phyloP scores from a whole-genome alignment of 192 early-diverging fungal genomes.

The Geranomyces michiganensis region DNA sequence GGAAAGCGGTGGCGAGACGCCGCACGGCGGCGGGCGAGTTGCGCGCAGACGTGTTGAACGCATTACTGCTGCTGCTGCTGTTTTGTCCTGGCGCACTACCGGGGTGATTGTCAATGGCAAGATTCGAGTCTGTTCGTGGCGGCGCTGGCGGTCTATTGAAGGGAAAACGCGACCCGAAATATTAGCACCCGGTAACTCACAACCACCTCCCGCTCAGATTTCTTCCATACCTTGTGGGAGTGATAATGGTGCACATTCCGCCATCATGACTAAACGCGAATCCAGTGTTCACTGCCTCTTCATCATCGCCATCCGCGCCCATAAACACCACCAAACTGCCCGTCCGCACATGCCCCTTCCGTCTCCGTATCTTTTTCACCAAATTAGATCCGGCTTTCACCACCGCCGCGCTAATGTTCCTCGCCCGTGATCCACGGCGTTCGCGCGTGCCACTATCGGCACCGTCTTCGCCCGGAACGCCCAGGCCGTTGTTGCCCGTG shows the following conservation, averaged over 20 bases:
- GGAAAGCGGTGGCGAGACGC: conserved; percentile 12
- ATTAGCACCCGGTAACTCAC: background rate
- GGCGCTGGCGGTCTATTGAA: conserved; percentile 22
- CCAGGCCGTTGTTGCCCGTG: background rate
- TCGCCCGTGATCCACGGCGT: conserved; percentile 10
- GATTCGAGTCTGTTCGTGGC: conserved; percentile 22
- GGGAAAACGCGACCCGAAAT: background rate
- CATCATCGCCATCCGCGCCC: conserved; percentile 42
- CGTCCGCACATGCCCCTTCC: conserved; percentile 22
- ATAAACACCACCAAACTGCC: conserved; percentile 51
- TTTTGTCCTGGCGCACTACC: background rate
- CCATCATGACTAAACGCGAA: conserved; percentile 58
- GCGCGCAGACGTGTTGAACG: conserved; percentile 2
- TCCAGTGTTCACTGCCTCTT: conserved; percentile 44
- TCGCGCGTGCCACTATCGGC: no score
- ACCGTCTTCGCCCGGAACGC: background rate
- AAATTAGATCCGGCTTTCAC: conserved; percentile 11
- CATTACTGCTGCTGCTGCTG: background rate
- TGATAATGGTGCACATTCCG: conserved; percentile 58
- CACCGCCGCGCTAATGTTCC: conserved; percentile 4
- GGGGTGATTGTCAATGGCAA: background rate
- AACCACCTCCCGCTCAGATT: background rate
- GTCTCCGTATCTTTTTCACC: conserved; percentile 9
- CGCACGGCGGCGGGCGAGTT: background rate
- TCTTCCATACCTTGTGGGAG: conserved; percentile 35